Percentiles rank a stretch among this genome's conserved stretches.
Evolutionary conservation across 2,329 filamentous ascomycete genomes (phyloP).

Genomic region (Lasiodiplodia sp.): DNA sequence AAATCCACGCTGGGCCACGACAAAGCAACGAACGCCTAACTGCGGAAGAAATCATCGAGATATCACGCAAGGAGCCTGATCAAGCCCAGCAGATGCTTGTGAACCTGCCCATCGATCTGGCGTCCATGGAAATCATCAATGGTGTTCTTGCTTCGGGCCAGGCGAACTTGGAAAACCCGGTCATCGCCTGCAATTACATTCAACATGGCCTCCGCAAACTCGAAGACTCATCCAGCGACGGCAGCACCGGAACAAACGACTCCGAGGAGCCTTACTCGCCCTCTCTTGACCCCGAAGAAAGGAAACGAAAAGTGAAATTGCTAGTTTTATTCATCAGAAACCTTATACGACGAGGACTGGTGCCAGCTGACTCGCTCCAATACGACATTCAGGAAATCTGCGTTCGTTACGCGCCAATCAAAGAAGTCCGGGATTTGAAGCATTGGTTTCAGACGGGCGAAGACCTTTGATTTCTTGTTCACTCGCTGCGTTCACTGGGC

Average conservation of each 20-base stretch:
- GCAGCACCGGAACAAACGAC: slow-evolving; percentile 28
- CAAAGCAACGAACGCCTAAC: neutral
- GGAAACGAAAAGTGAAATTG: slow-evolving; percentile 45
- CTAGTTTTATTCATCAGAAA: slow-evolving; percentile 49
- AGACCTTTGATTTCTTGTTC: slow-evolving; percentile 9
- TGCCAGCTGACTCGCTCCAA: slow-evolving; percentile 41
- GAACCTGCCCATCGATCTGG: slow-evolving; percentile 46
- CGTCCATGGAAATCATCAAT: slow-evolving; percentile 48
- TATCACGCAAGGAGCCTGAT: slow-evolving; percentile 8
- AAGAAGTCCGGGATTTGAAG: slow-evolving; percentile 50
- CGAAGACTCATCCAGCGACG: slow-evolving; percentile 35
- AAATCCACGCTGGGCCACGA: neutral
- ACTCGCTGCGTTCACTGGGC: neutral
- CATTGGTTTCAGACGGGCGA: slow-evolving; percentile 32
- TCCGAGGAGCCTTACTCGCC: slow-evolving; percentile 31
- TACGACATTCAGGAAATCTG: slow-evolving; percentile 52
- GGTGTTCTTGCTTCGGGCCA: slow-evolving; percentile 41
- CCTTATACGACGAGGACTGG: slow-evolving; percentile 43
- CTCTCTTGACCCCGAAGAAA: slow-evolving; percentile 43
- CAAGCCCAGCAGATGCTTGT: slow-evolving; percentile 40
- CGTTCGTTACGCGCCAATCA: slow-evolving; percentile 49
- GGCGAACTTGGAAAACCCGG: slow-evolving; percentile 40
- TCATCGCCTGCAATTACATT: slow-evolving; percentile 45
- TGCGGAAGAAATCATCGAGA: slow-evolving; percentile 3
- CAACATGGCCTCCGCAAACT: slow-evolving; percentile 47